Conservation (phyloP, 2,329 filamentous ascomycete species). For the Colletotrichum nymphaeae region DNA sequence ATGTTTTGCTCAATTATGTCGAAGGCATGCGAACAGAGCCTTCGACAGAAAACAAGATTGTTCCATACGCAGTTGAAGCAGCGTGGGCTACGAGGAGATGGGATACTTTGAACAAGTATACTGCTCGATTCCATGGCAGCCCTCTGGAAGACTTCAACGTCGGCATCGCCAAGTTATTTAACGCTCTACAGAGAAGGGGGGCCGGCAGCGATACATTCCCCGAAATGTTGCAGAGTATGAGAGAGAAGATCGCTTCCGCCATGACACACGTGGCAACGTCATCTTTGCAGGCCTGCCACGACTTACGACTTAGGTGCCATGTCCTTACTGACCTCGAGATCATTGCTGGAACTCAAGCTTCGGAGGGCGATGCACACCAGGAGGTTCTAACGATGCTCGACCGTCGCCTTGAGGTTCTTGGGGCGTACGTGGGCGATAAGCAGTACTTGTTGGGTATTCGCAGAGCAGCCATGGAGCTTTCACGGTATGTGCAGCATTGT, state of each 20-base stretch:
- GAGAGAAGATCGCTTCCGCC: slow-evolving; percentile 76
- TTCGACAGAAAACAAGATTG: slow-evolving; percentile 69
- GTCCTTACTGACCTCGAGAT: slow-evolving; percentile 88
- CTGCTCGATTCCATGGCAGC: slow-evolving; percentile 64
- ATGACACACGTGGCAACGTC: slow-evolving; percentile 82
- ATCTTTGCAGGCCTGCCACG: slow-evolving; percentile 86
- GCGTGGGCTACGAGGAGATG: slow-evolving; percentile 91
- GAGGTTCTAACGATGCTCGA: slow-evolving; percentile 68
- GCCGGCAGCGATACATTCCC: slow-evolving; percentile 63
- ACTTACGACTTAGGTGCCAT: slow-evolving; percentile 87
- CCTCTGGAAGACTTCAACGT: slow-evolving; percentile 80
- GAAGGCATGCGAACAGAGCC: slow-evolving; percentile 75
- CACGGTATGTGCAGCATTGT: slow-evolving; percentile 60
- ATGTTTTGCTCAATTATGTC: slow-evolving; percentile 87
- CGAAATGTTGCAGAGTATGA: slow-evolving; percentile 70
- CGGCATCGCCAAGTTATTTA: slow-evolving; percentile 72
- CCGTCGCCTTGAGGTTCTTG: slow-evolving; percentile 86
- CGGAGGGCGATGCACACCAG: slow-evolving; percentile 52
- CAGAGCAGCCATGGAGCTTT: slow-evolving; percentile 87
- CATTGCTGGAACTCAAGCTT: slow-evolving; percentile 65
- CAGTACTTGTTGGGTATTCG: slow-evolving; percentile 91
- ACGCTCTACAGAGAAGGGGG: slow-evolving; percentile 67
- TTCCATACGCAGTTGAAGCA: slow-evolving; percentile 90
- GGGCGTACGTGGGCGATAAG: slow-evolving; percentile 91
- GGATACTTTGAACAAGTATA: slow-evolving; percentile 77